phyloP scores from a whole-genome alignment of 2,329 filamentous ascomycete species.

The Microascus cirrosus region DNA sequence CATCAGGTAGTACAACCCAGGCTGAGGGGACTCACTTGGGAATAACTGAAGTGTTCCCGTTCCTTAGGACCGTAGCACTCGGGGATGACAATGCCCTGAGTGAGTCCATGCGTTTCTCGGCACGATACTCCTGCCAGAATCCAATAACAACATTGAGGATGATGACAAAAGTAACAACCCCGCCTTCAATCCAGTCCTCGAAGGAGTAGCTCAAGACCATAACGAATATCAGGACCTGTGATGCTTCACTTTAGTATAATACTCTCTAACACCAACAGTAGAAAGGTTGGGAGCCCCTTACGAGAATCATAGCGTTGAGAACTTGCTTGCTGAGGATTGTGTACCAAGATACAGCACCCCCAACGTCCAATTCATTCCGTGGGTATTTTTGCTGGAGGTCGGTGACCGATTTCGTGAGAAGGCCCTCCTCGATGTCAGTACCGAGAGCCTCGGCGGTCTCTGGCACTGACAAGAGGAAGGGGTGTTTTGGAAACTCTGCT shows the following conservation, averaged over 20 bases:
- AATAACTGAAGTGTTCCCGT: conserved; percentile 45
- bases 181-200: conserved; percentile 55
- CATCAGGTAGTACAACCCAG: not conserved
- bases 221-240: conserved; percentile 62
- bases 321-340: conserved; percentile 65
- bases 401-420: conserved; percentile 48
- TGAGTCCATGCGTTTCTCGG: conserved; percentile 57
- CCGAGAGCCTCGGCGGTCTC: conserved; percentile 52
- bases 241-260: conserved; percentile 5
- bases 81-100: conserved; percentile 50
- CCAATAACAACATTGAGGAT: conserved; percentile 59
- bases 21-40: conserved; percentile 34
- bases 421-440: conserved; percentile 56
- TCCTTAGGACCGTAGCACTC: conserved; percentile 49
- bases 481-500: conserved; percentile 39
- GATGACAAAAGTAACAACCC: conserved; percentile 56
- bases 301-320: conserved; percentile 68
- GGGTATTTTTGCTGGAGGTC: conserved; percentile 50
- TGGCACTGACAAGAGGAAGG: conserved; percentile 48
- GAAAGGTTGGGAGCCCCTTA: conserved; percentile 22
- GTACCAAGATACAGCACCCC: conserved; percentile 54
- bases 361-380: conserved; percentile 60
- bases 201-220: conserved; percentile 63
- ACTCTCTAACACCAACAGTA: not conserved
- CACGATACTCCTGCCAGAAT: conserved; percentile 53